Conservation (phyloP, 1,284 basidiomycete species). For the Austroboletus niveus region DNA sequence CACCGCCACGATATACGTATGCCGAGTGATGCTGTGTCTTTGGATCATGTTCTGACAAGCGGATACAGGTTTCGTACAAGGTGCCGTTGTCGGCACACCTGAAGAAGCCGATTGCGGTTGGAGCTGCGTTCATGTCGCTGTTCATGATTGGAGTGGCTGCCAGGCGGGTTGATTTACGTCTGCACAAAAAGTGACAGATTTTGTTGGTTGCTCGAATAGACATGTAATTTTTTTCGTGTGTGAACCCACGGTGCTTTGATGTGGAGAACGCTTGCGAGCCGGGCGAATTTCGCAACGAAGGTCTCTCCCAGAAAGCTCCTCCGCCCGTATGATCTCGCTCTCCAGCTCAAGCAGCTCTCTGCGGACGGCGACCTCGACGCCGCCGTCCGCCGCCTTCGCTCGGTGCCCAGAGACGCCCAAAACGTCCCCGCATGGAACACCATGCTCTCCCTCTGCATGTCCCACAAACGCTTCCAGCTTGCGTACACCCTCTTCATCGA, state of each 20-base stretch:
- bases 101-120: constrained; percentile 80
- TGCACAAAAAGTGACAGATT: constrained; percentile 50
- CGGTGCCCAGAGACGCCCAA: constrained; percentile 63
- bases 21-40: constrained; percentile 29
- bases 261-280: constrained; percentile 14
- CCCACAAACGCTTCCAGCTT: constrained; percentile 51
- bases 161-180: constrained; percentile 64
- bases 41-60: constrained; percentile 17
- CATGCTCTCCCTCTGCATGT: constrained; percentile 59
- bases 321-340: constrained; percentile 58
- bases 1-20: constrained; percentile 68
- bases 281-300: constrained; percentile 4
- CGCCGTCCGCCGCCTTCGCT: constrained; percentile 61
- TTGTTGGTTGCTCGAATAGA: constrained; percentile 36
- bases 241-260: constrained; percentile 16
- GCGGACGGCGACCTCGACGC: constrained; percentile 51
- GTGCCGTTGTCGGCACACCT: constrained; percentile 75
- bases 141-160: constrained; percentile 61
- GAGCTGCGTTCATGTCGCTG: constrained; percentile 61
- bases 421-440: constrained; percentile 75
- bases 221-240: constrained; percentile 8
- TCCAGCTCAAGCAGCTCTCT: constrained; percentile 55
- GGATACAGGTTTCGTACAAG: constrained; percentile 76
- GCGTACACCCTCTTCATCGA: constrained; percentile 64
- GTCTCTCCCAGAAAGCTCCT: constrained; percentile 33